These are phyloP conservation scores for Agapanthus africanus DNA, from an alignment of 106 monocot species.

Conservation along the genomic window DNA sequence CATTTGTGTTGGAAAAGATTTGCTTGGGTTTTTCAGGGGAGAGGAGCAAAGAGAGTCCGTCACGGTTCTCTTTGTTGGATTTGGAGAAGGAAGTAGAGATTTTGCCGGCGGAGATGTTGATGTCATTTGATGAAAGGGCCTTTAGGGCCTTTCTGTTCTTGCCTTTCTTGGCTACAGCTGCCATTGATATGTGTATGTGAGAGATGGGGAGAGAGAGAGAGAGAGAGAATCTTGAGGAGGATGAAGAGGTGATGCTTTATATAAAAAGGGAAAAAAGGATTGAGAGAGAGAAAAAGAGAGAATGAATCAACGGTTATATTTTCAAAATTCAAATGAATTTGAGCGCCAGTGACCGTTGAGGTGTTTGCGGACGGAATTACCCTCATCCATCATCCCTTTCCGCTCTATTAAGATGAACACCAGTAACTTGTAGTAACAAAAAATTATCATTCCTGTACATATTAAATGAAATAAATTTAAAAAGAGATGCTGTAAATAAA, in stretches of 20 bases:
- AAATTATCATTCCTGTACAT: no score
- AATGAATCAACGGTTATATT: constrained; percentile 20
- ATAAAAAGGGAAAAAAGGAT: not conserved
- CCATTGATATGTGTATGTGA: not conserved
- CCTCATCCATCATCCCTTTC: not conserved
- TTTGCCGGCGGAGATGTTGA: constrained; percentile 43
- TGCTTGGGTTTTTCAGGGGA: constrained; percentile 31
- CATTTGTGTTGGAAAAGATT: constrained; percentile 12
- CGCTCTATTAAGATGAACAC: not conserved
- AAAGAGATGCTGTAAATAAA: no score
- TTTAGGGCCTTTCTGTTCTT: constrained; percentile 55
- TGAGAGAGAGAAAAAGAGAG: not conserved
- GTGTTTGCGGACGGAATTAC: not conserved
- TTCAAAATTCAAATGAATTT: constrained; percentile 31
- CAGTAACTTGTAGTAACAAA: no score
- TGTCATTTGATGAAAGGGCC: constrained; percentile 35
- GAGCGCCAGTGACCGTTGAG: not conserved
- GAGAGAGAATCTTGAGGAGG: constrained; percentile 1
- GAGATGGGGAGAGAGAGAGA: not conserved
- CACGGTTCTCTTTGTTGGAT: constrained; percentile 18
- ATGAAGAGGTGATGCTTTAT: not conserved
- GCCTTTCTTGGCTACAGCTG: constrained; percentile 28
- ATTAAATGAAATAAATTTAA: no score
- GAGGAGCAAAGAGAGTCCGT: constrained; percentile 9
- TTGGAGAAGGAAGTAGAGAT: not conserved